A percentile compares a stretch with the other conserved stretches of the same genome.
Evolutionary conservation across 2,329 filamentous ascomycete species (phyloP).

Genomic region (Tolypocladium capitatum): DNA sequence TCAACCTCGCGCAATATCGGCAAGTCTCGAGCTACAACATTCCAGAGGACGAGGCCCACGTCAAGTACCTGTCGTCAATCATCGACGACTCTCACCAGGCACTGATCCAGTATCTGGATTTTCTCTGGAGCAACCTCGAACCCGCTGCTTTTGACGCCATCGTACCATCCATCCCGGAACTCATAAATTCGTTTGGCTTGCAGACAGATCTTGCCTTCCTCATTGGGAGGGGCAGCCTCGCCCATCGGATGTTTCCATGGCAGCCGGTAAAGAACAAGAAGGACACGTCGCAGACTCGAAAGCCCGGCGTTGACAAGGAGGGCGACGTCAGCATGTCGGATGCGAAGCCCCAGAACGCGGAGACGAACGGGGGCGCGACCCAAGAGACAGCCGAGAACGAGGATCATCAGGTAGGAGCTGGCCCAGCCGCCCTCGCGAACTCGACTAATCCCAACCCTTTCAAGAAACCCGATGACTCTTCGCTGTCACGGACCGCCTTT

Average conservation of each 20-base stretch:
- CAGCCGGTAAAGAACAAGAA: constrained; percentile 16
- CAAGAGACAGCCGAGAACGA: constrained; percentile 13
- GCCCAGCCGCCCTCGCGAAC: constrained; percentile 4
- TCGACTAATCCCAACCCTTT: constrained; percentile 10
- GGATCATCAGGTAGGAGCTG: constrained; percentile 21
- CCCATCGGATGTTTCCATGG: constrained; percentile 44
- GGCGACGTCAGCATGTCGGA: constrained; percentile 43
- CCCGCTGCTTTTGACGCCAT: constrained; percentile 63
- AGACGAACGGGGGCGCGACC: constrained; percentile 12
- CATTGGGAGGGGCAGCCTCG: constrained; percentile 63
- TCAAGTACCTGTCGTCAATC: constrained; percentile 80
- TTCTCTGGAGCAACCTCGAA: constrained; percentile 68
- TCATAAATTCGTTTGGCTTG: constrained; percentile 69
- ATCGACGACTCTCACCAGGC: constrained; percentile 83
- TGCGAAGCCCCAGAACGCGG: constrained; percentile 15
- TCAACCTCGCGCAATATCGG: constrained; percentile 81
- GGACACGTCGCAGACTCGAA: constrained; percentile 12
- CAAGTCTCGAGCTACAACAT: constrained; percentile 72
- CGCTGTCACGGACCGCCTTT: constrained; percentile 16
- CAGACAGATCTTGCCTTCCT: constrained; percentile 74
- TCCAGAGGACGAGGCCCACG: constrained; percentile 59
- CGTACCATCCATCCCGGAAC: constrained; percentile 59
- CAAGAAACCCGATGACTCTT: constrained; percentile 22
- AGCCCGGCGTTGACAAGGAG: constrained; percentile 30
- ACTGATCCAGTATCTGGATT: constrained; percentile 76